Conservation (phyloP, 768 basidiomycete species). For the Phanerodontia chrysosporium region DNA sequence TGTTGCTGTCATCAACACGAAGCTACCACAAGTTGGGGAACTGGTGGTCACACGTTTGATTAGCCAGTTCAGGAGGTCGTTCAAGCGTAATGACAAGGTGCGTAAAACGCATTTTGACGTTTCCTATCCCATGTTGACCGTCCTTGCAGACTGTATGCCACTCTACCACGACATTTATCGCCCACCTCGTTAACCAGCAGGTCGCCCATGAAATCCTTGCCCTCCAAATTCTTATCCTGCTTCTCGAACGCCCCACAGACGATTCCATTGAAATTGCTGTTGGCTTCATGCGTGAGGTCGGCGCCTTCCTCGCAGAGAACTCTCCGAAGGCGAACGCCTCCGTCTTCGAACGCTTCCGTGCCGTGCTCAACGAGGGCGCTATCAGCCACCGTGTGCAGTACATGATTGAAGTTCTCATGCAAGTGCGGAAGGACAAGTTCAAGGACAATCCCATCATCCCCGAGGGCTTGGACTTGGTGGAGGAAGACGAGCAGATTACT, state of each 20-base stretch:
- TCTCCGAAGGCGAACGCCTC: conserved; percentile 93
- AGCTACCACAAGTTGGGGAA: conserved; percentile 95
- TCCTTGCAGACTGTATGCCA: conserved; percentile 78
- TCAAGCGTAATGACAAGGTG: conserved; percentile 97
- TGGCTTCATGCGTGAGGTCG: conserved; percentile 95
- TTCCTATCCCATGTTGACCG: conserved; percentile 2
- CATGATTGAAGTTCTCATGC: conserved; percentile 99
- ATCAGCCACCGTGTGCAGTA: conserved; percentile 98
- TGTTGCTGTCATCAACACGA: conserved; percentile 94
- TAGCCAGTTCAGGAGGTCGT: conserved; percentile 91
- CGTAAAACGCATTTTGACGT: conserved; percentile 17
- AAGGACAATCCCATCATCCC: conserved; percentile 96
- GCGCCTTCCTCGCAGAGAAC: conserved; percentile 89
- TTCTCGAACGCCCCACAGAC: conserved; percentile 92
- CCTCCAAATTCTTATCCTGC: conserved; percentile 91
- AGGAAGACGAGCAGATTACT: conserved; percentile 97
- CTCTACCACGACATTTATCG: conserved; percentile 56
- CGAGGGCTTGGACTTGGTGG: conserved; percentile 93
- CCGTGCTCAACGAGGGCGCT: conserved; percentile 89
- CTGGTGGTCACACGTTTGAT: conserved; percentile 83
- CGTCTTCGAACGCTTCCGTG: conserved; percentile 94
- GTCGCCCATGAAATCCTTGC: conserved; percentile 94
- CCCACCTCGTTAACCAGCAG: conserved; percentile 88
- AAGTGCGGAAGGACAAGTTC: conserved; percentile 97
- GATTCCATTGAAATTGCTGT: conserved; percentile 99